Percentiles rank a stretch among this genome's conserved stretches.
Evolutionary conservation across 495 filamentous ascomycete species (phyloP).

Genomic region (Penicillium malachiteum): DNA sequence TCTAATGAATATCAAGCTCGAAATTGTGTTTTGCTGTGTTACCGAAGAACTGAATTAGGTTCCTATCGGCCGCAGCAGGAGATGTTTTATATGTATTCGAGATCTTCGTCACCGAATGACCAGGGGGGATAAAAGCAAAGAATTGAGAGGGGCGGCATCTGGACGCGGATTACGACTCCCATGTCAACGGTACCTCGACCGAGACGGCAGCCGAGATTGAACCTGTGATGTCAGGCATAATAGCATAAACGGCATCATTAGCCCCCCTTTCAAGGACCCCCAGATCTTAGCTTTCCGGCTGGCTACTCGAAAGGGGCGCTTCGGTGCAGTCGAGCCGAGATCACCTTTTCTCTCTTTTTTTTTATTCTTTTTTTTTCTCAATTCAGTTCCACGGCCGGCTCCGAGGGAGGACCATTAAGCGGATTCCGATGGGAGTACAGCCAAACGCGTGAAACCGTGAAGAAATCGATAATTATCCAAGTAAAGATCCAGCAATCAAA

Average conservation of each 20-base stretch:
- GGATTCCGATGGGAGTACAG: not conserved
- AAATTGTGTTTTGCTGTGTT: constrained; percentile 8
- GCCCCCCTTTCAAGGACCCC: too few relatives aligned
- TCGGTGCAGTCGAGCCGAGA: constrained; percentile 31
- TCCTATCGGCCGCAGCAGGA: constrained; percentile 6
- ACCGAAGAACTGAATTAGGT: constrained; percentile 9
- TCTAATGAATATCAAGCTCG: not conserved
- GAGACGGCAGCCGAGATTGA: constrained; percentile 16
- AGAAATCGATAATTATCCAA: not conserved
- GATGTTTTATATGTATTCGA: constrained; percentile 19
- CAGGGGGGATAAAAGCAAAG: not conserved
- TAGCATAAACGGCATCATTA: not conserved
- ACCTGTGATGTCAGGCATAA: constrained; percentile 22
- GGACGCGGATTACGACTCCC: constrained; percentile 14
- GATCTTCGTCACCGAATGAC: constrained; percentile 1
- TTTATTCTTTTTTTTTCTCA: not conserved
- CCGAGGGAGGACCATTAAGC: constrained; percentile 19
- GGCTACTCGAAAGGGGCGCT: not conserved
- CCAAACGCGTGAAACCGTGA: constrained; percentile 18
- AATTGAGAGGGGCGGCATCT: constrained; percentile 2
- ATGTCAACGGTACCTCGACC: constrained; percentile 8
- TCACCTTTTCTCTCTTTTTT: constrained; percentile 22
- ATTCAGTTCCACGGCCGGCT: constrained; percentile 29
- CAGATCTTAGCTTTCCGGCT: too few relatives aligned
- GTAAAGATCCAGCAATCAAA: constrained; percentile 3